These are phyloP conservation scores for Sporothrix sp. DNA, from an alignment of 2,329 filamentous ascomycete genomes.

Conservation along the genomic window DNA sequence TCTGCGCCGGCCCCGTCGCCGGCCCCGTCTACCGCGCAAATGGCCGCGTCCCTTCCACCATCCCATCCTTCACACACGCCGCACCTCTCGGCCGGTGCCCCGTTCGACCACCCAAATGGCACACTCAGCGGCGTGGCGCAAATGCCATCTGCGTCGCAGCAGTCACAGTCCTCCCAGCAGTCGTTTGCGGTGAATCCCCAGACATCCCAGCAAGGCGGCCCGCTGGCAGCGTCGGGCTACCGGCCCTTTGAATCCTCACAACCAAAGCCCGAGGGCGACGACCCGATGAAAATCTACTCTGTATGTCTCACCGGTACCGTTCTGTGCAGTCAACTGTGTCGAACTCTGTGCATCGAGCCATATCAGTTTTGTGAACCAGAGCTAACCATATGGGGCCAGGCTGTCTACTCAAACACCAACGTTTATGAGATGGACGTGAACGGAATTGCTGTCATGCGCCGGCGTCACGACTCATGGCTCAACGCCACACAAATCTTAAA, in stretches of 20 bases:
- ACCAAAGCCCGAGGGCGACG: constrained; percentile 28
- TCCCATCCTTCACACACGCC: constrained; percentile 2
- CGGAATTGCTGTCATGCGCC: constrained; percentile 86
- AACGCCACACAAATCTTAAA: constrained; percentile 98
- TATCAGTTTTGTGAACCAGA: too few species aligned
- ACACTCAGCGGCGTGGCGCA: constrained; percentile 15
- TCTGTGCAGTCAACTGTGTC: too few species aligned
- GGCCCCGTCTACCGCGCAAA: constrained; percentile 5
- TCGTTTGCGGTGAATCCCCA: constrained; percentile 49
- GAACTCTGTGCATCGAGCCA: too few species aligned
- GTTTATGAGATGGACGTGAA: constrained; percentile 99
- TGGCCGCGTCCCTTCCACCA: neutral
- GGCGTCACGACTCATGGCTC: constrained; percentile 88
- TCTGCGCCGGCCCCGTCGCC: neutral
- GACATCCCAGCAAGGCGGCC: constrained; percentile 33
- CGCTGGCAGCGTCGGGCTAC: constrained; percentile 27
- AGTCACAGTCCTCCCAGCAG: constrained; percentile 38
- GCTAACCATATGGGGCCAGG: constrained; percentile 29
- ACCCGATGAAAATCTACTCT: constrained; percentile 50
- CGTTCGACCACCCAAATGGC: constrained; percentile 16
- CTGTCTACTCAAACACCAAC: constrained; percentile 88
- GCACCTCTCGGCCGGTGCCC: constrained; percentile 6
- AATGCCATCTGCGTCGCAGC: constrained; percentile 21
- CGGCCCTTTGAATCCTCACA: constrained; percentile 31
- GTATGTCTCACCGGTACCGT: constrained; percentile 35